These are phyloP conservation scores for Piper betle DNA, from an alignment of 164 flowering plant genomes.

Conservation along the genomic window DNA sequence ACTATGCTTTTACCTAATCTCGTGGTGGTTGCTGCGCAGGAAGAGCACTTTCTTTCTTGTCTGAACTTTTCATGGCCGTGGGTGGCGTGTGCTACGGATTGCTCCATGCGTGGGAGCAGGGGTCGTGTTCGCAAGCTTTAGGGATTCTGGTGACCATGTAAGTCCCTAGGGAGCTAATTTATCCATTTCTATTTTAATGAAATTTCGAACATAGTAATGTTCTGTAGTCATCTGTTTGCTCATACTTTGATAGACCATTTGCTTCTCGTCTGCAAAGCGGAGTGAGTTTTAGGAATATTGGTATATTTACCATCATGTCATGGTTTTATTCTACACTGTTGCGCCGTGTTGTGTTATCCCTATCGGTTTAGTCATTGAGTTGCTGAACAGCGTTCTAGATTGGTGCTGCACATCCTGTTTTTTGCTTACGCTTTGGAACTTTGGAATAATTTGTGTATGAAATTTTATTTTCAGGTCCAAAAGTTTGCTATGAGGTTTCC, in stretches of 20 bases:
- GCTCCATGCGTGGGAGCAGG: slow-evolving; percentile 27
- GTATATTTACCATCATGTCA: too few relatives aligned
- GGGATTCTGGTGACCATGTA: slow-evolving; percentile 25
- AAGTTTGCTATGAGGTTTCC: slow-evolving; percentile 31
- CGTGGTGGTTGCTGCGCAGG: slow-evolving; percentile 14
- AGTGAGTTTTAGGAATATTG: too few relatives aligned
- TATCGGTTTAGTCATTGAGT: too few relatives aligned
- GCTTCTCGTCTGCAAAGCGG: too few relatives aligned
- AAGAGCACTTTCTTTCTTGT: slow-evolving; percentile 39
- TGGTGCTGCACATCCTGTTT: not conserved
- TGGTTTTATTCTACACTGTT: too few relatives aligned
- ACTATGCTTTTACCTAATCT: not conserved
- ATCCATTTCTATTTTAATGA: not conserved
- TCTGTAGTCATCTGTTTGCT: not conserved
- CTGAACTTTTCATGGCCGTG: slow-evolving; percentile 53
- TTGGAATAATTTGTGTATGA: not conserved
- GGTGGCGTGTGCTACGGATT: slow-evolving; percentile 24
- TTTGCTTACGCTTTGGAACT: too few relatives aligned
- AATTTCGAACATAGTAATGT: not conserved
- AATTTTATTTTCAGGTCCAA: slow-evolving; percentile 22
- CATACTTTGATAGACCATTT: too few relatives aligned
- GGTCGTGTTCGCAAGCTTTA: slow-evolving; percentile 28
- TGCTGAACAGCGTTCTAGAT: not conserved
- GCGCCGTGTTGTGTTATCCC: too few relatives aligned
- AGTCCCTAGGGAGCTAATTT: slow-evolving; percentile 3